Evolutionary conservation across 2,329 filamentous ascomycete species (phyloP), one percentile per base, ranked within the genome.

Genomic region (Grosmannia serpens): DNA sequence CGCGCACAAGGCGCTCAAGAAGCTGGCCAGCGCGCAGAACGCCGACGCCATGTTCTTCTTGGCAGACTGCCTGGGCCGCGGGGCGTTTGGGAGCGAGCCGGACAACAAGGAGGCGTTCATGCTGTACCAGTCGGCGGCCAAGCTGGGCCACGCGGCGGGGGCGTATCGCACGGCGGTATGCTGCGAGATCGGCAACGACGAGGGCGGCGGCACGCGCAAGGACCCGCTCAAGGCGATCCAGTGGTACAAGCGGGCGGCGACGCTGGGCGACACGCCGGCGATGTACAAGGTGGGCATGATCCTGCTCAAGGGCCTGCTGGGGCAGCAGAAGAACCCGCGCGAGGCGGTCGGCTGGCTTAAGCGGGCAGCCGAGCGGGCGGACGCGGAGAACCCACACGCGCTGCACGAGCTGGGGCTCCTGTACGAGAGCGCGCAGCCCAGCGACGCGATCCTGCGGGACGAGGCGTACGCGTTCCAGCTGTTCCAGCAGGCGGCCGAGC

Each of bases 211-310:
- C 27, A 97, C 94, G 1, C 85, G 89, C 60, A 88, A 87, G 65
- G 94, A 99, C 67, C 89, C 90, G 0, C 74, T 92, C 64, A 97
- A 97, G 73, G 92, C 94, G 1, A 91, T 97, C 24, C 92, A 97
- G 70, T 99, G 94, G 94, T 99, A 99, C 72, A 91, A 92, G 70
- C 88, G 91, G 50, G 91, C 94, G 8, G 92, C 94, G 13, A 87
- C 87, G 15, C 78, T 97, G 3, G 92, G 94, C 3, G 92, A 99
- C 67, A 87, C 88, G 1, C 88, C 92, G 0, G 94, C 91, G 33
- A 95, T 97, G 90, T 99, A 96, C 76, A 99, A 99, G 73, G 85
- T 97, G 73, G 94, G 94, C 60, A 95, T 96, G 86, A 95, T 99
- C 64, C 76, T 89, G 62, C 81, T 97, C 58, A 97, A 97, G 71